Evolutionary conservation across 768 basidiomycete species (phyloP).

Genomic region (Tulasnella sp.): DNA sequence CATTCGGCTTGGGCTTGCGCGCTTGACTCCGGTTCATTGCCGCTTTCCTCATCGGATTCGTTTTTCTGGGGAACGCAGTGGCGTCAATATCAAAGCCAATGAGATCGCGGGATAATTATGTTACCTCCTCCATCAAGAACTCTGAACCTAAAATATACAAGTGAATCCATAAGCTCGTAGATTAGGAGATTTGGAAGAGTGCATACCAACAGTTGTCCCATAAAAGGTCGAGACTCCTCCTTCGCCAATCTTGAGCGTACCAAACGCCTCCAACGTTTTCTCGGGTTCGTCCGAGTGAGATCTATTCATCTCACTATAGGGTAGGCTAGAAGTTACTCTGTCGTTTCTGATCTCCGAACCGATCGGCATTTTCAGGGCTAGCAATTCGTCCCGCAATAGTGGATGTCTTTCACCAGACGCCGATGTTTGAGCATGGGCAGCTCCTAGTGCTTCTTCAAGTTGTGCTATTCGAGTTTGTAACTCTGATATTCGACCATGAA

Average conservation of each 20-base stretch:
- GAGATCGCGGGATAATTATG: background rate
- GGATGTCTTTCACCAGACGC: slow-evolving; percentile 5
- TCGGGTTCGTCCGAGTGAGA: background rate
- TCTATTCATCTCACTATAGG: background rate
- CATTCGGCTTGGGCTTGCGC: background rate
- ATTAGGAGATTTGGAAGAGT: too few relatives aligned
- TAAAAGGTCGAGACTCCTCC: slow-evolving; percentile 17
- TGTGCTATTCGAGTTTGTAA: slow-evolving; percentile 16
- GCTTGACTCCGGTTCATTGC: slow-evolving; percentile 5
- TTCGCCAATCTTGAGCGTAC: slow-evolving; percentile 16
- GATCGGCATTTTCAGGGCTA: slow-evolving; percentile 17
- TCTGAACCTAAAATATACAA: too few relatives aligned
- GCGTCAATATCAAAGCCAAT: background rate
- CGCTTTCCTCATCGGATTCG: slow-evolving; percentile 7
- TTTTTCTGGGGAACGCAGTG: background rate
- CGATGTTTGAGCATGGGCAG: slow-evolving; percentile 8
- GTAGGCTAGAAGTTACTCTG: background rate
- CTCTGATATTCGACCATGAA: slow-evolving; percentile 15
- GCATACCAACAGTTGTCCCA: slow-evolving; percentile 15
- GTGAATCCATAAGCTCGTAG: too few relatives aligned
- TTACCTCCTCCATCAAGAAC: slow-evolving; percentile 16
- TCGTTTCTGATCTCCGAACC: slow-evolving; percentile 14
- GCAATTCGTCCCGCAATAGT: slow-evolving; percentile 15
- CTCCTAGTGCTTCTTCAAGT: slow-evolving; percentile 12
- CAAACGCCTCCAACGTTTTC: slow-evolving; percentile 16